These are phyloP conservation scores for Rhodotorula sp. DNA, from an alignment of 1,284 basidiomycete species.

Conservation along the genomic window DNA sequence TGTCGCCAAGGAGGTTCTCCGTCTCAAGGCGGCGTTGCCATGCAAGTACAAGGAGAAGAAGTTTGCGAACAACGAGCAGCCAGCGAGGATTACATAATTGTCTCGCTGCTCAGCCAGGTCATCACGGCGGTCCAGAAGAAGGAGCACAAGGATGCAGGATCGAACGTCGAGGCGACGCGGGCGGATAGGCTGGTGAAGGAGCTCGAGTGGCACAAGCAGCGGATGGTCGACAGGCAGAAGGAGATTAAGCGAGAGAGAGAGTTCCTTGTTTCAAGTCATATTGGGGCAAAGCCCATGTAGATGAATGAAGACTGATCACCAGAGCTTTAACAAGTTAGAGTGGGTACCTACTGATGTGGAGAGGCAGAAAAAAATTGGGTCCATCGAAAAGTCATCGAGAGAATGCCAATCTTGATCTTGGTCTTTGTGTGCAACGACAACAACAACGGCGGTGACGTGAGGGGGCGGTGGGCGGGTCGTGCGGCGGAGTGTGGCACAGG, in stretches of 20 bases:
- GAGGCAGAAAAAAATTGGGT: no score
- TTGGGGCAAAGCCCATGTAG: no score
- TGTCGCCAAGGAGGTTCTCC: constrained; percentile 39
- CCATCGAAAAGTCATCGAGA: no score
- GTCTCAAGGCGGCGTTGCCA: constrained; percentile 53
- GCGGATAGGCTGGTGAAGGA: constrained; percentile 36
- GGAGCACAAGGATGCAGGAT: constrained; percentile 22
- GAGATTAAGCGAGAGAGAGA: constrained; percentile 57
- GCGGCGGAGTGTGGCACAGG: no score
- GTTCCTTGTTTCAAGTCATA: no score
- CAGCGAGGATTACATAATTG: constrained; percentile 89
- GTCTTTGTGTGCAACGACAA: no score
- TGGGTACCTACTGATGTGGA: no score
- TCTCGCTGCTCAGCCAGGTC: constrained; percentile 74
- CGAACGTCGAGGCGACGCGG: constrained; percentile 38
- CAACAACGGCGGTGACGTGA: no score
- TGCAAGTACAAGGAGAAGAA: constrained; percentile 34
- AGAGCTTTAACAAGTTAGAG: no score
- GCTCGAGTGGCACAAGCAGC: constrained; percentile 45
- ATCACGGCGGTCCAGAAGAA: constrained; percentile 63
- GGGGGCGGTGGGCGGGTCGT: no score
- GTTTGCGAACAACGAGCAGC: constrained; percentile 54
- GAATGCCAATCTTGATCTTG: no score
- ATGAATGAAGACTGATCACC: no score
- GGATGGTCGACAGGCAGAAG: constrained; percentile 56